Evolutionary conservation across 1,284 basidiomycete genomes (phyloP), one percentile per base, ranked within the genome.

Genomic region (Boletus smithii): DNA sequence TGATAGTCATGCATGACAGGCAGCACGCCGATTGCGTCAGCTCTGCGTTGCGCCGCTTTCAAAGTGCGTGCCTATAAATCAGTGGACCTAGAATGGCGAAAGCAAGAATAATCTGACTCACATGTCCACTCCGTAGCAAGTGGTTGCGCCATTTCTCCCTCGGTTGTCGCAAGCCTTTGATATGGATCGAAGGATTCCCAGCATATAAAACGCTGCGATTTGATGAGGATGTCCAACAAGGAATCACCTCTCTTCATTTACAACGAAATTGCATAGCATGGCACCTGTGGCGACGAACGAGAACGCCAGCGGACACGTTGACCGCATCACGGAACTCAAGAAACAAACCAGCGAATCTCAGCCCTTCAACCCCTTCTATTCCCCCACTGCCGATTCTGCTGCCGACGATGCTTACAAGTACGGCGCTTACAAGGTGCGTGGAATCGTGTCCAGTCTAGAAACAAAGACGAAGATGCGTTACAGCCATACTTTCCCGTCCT

Each of bases 401-500:
- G 73, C 63, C 0, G 74, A 81, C 51, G 69, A 75, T 17, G 60
- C 56, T 27, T 88, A 89, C 66, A 60, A 77, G 57, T 79, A 73
- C 55, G 73, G 77, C 20, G 68, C 80, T 32, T 85, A 79, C 66
- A 85, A 83, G 73, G 85, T 81, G 50, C 52, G 65, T 48, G 8
- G 22, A 22, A 27, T 26, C 9, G 3, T 1, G 26, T 35, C 48
- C 11, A 38, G 18, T 46, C 43, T 26, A 20, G 37, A 42, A 27
- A 34, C 3, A 13, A 18, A 36, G 35, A 29, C 44, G 14, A 45
- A 26, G 34, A 24, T 16, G 29, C 30, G 22, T 20, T 30, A 13
- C 56, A 88, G 85, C 85, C 86, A 8, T 67, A 58, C 44, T 87
- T 83, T 63, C 85, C 85, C 4, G 69, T 79, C 42, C 51, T 87